phyloP scores from a whole-genome alignment of 1,139 yeast species.

The Yamadazyma jaroonii region DNA sequence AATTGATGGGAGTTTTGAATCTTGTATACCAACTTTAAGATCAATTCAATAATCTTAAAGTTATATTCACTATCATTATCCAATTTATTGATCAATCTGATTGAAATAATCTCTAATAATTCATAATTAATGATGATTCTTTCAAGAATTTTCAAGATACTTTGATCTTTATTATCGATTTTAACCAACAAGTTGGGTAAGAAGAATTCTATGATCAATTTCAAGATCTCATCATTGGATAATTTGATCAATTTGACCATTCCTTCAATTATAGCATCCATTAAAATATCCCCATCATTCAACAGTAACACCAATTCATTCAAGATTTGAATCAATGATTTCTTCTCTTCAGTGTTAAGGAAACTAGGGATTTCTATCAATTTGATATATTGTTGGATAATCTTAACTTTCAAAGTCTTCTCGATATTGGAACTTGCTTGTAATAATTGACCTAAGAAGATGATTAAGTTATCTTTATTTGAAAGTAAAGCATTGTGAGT shows the following conservation, averaged over 20 bases:
- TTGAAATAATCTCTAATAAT: constrained; percentile 47
- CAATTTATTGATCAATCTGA: constrained; percentile 46
- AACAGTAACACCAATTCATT: constrained; percentile 49
- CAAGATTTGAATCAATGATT: constrained; percentile 63
- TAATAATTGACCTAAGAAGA: constrained; percentile 63
- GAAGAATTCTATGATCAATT: constrained; percentile 53
- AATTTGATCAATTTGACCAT: constrained; percentile 45
- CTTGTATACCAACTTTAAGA: constrained; percentile 21
- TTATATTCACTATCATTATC: constrained; percentile 15
- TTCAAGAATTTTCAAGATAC: constrained; percentile 40
- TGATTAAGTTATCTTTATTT: constrained; percentile 65
- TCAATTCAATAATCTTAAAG: constrained; percentile 21
- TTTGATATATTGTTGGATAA: constrained; percentile 62
- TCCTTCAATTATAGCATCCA: constrained; percentile 44
- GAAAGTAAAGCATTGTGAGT: constrained; percentile 18
- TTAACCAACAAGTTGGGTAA: constrained; percentile 56
- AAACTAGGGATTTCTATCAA: constrained; percentile 46
- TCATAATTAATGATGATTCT: constrained; percentile 43
- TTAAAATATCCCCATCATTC: constrained; percentile 31
- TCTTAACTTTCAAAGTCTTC: constrained; percentile 62
- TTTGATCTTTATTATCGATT: constrained; percentile 36
- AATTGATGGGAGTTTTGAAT: constrained; percentile 26
- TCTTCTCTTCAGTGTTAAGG: constrained; percentile 52
- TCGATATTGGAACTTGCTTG: constrained; percentile 66
- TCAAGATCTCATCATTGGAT: constrained; percentile 27